These are phyloP conservation scores for Citrus inodora DNA, from an alignment of 345 rosid genomes.

Conservation along the genomic window DNA sequence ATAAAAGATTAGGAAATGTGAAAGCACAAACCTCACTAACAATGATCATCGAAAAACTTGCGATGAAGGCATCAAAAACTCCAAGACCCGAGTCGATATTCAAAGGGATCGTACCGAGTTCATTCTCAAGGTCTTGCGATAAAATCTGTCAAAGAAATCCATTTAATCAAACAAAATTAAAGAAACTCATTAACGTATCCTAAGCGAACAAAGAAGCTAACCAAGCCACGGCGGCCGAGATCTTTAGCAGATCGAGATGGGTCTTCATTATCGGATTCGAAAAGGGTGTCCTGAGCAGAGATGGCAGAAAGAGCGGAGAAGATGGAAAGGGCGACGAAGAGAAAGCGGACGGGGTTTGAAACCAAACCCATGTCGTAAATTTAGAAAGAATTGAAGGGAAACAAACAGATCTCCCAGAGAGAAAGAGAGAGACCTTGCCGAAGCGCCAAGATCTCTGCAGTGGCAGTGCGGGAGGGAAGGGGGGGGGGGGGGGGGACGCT, in stretches of 20 bases:
- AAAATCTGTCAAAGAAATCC: constrained; percentile 36
- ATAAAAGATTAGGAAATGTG: not conserved
- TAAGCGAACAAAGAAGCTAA: constrained; percentile 18
- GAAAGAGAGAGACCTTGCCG: not conserved
- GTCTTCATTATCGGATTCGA: constrained; percentile 49
- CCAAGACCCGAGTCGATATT: constrained; percentile 70
- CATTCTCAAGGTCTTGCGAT: constrained; percentile 33
- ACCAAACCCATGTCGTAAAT: not conserved
- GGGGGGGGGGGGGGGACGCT: not conserved
- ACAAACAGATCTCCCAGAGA: not conserved
- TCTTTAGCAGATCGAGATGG: constrained; percentile 42
- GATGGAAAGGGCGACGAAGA: not conserved
- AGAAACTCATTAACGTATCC: no score
- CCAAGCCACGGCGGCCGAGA: constrained; percentile 97
- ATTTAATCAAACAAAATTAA: not conserved
- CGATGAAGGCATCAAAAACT: constrained; percentile 81
- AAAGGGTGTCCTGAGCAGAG: constrained; percentile 36
- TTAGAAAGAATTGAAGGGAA: not conserved
- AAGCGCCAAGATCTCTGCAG: not conserved
- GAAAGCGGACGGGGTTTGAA: not conserved
- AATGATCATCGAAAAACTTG: constrained; percentile 92
- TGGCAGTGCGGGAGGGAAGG: not conserved
- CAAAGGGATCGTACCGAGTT: constrained; percentile 35
- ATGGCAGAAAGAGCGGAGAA: not conserved
- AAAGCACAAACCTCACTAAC: constrained; percentile 81